Evolutionary conservation across 208 protist genomes (phyloP), one percentile per base, ranked within the genome.

Genomic region (Leishmania guyanensis): DNA sequence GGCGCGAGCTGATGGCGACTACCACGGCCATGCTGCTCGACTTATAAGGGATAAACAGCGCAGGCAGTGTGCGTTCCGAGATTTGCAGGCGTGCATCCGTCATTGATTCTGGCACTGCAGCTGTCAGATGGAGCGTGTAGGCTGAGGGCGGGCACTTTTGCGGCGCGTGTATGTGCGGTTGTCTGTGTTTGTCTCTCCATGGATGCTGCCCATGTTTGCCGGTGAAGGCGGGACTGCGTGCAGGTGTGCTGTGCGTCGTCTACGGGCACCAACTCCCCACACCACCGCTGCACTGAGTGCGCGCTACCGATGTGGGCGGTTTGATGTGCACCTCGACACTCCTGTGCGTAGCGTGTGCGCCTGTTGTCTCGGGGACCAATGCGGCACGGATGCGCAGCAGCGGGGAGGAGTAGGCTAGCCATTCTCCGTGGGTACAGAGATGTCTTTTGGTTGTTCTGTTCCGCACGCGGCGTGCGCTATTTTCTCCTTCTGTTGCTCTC

Each of bases 1-100:
- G 82, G 73, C 66, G 73, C 5, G 82, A 82, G 68, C 50, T 86
- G 51, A 71, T 69, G 48, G 78, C 62, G 22, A 68, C 66, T 0
- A 22, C 8, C 22, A 26, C 56, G 48, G 10, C 64, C 50, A 12
- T 39, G 2, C 50, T 48, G 17, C 56, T 22, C 22, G 26, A 22
- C 29, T 53, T 29, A 56, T 77, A 68, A 22, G 22, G 58, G 51
- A 9, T 33, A 2, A 5, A 29, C 29, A 64, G 2, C 62, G 48
- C 36, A 62, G 36, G 10, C 72, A 9, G 33, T 39, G 51, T 62
- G 72, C 16, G 12, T 10, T 29, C 26, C 48, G 16, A 36, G 1
- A n/a, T 29, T 54, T 48, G 3, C 29, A 20, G 3, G 69, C 22
- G 17, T 29, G 20, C 46, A 39, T 71, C 43, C 16, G 22, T 36